Evolutionary conservation across 2,329 filamentous ascomycete genomes (phyloP).

Genomic region (Fusarium luffae): DNA sequence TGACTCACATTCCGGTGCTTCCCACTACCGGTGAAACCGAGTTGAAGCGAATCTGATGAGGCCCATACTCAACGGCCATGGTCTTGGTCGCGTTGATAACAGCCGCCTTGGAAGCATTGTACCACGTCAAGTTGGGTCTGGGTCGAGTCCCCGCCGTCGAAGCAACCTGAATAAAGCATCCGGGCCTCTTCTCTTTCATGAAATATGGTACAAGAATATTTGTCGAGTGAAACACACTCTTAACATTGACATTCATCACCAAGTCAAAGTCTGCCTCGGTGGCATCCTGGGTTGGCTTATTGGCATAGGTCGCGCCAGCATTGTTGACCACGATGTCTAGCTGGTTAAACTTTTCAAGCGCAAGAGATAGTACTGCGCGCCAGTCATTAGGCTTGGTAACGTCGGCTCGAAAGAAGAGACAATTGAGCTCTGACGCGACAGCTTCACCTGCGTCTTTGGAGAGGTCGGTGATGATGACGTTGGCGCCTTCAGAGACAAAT

Average conservation of each 20-base stretch:
- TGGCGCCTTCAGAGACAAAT: constrained; percentile 26
- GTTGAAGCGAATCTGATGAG: constrained; percentile 78
- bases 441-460: constrained; percentile 62
- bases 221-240: constrained; percentile 71
- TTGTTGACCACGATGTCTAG: constrained; percentile 72
- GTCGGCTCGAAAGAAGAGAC: constrained; percentile 50
- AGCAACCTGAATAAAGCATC: constrained; percentile 73
- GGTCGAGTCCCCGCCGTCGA: constrained; percentile 70
- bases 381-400: constrained; percentile 59
- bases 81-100: constrained; percentile 68
- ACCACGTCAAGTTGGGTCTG: constrained; percentile 73
- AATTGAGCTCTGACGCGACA: constrained; percentile 58
- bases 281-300: constrained; percentile 72
- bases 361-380: constrained; percentile 59
- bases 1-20: constrained; percentile 28
- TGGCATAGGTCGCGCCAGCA: constrained; percentile 67
- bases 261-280: constrained; percentile 74
- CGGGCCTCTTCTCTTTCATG: constrained; percentile 65
- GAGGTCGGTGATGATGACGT: constrained; percentile 67
- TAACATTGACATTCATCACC: constrained; percentile 76
- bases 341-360: constrained; percentile 59
- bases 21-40: constrained; percentile 77
- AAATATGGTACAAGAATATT: constrained; percentile 70
- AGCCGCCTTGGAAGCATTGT: constrained; percentile 76
- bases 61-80: constrained; percentile 78